Percentiles rank a stretch among this genome's conserved stretches.
These are phyloP conservation scores for Colletotrichum limetticola DNA, from an alignment of 2,329 filamentous ascomycete genomes.

Conservation along the genomic window DNA sequence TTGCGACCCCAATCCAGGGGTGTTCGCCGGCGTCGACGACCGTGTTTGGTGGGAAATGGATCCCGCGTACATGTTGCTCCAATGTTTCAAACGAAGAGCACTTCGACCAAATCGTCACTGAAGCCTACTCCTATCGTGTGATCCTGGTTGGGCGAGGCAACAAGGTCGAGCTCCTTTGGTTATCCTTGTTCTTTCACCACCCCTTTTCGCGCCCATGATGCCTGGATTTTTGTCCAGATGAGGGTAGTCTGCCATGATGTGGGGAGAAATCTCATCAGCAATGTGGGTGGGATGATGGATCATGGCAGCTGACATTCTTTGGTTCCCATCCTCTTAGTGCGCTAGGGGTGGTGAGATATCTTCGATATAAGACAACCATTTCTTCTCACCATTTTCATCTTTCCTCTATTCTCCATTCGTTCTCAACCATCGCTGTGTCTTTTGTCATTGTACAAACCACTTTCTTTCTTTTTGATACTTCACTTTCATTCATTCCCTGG, in stretches of 20 bases:
- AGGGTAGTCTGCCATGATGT: not conserved
- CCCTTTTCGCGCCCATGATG: constrained; percentile 19
- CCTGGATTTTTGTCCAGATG: not conserved
- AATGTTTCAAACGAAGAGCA: constrained; percentile 13
- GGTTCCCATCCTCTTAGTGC: not conserved
- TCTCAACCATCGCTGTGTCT: constrained; percentile 31
- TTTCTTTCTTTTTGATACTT: constrained; percentile 27
- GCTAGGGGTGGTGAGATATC: not conserved
- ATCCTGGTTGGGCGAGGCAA: not conserved
- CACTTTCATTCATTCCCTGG: constrained; percentile 31
- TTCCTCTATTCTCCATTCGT: not conserved
- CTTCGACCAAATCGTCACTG: constrained; percentile 9
- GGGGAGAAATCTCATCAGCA: not conserved
- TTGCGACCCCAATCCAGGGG: constrained; percentile 12
- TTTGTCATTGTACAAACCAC: constrained; percentile 30
- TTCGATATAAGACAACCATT: constrained; percentile 22
- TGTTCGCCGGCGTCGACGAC: constrained; percentile 4
- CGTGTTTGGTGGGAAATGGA: constrained; percentile 6
- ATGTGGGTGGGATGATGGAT: not conserved
- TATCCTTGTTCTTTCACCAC: not conserved
- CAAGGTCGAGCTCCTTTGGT: not conserved
- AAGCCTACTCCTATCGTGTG: not conserved
- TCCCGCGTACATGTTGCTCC: not conserved
- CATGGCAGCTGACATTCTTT: not conserved
- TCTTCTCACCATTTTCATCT: not conserved